These are phyloP conservation scores for Saccharomycopsis sp. DNA, from an alignment of 805 yeast genomes.

Conservation along the genomic window DNA sequence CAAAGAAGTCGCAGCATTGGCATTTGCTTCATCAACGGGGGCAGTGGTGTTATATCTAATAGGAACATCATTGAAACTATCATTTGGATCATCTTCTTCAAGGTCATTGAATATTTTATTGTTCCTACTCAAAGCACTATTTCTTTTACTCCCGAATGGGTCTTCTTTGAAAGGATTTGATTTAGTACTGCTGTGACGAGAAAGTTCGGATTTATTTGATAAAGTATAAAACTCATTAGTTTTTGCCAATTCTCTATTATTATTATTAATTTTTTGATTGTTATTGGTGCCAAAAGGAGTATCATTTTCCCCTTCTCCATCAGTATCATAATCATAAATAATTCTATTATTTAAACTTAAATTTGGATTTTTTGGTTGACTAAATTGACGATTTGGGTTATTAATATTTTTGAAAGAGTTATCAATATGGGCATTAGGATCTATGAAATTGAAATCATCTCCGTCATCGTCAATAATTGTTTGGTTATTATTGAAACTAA, in stretches of 20 bases:
- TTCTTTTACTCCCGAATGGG: slow-evolving; percentile 13
- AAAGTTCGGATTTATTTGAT: slow-evolving; percentile 9
- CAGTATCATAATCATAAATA: slow-evolving; percentile 17
- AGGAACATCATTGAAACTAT: slow-evolving; percentile 16
- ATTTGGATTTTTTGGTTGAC: slow-evolving; percentile 13
- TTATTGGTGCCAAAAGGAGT: neutral
- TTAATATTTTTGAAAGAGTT: slow-evolving; percentile 9
- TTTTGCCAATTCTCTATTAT: neutral
- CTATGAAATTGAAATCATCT: slow-evolving; percentile 14
- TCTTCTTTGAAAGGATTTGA: slow-evolving; percentile 19
- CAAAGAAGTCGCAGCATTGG: slow-evolving; percentile 10
- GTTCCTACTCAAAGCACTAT: slow-evolving; percentile 5
- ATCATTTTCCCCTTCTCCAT: slow-evolving; percentile 7
- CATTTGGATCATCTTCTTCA: slow-evolving; percentile 5
- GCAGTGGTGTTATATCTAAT: slow-evolving; percentile 8
- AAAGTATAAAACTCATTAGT: slow-evolving; percentile 7
- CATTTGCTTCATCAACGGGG: slow-evolving; percentile 1
- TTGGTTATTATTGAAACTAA: no score
- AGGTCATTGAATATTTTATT: slow-evolving; percentile 1
- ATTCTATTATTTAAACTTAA: slow-evolving; percentile 17
- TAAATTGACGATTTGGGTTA: no score
- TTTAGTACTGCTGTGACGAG: slow-evolving; percentile 14
- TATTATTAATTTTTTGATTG: neutral
- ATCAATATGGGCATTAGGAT: slow-evolving; percentile 17
- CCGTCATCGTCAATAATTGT: neutral